phyloP scores from a whole-genome alignment of 352 stramenopile genomes.

The Aphanomyces astaci region DNA sequence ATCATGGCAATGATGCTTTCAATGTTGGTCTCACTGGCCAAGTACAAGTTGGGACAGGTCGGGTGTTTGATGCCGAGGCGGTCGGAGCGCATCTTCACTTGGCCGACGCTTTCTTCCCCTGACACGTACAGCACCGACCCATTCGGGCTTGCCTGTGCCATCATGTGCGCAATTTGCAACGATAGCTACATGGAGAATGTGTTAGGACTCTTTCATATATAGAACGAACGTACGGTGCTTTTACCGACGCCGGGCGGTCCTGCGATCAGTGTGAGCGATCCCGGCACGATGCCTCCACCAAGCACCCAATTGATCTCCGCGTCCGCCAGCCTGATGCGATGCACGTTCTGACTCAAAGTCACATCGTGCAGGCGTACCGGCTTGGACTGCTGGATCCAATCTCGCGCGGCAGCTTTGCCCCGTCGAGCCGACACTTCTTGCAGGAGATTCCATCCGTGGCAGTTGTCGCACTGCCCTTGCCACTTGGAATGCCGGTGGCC shows the following conservation, averaged over 20 bases:
- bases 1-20: slow-evolving; percentile 62
- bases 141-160: slow-evolving; percentile 29
- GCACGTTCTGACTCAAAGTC: slow-evolving; percentile 37
- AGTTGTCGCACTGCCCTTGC: slow-evolving; percentile 81
- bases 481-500: slow-evolving; percentile 69
- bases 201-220: not conserved
- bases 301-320: slow-evolving; percentile 90
- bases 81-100: slow-evolving; percentile 90
- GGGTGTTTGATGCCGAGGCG: slow-evolving; percentile 73
- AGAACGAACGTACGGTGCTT: slow-evolving; percentile 49
- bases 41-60: slow-evolving; percentile 55
- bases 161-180: slow-evolving; percentile 90
- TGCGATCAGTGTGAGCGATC: slow-evolving; percentile 91
- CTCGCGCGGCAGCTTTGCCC: slow-evolving; percentile 33
- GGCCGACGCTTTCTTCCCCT: slow-evolving; percentile 93
- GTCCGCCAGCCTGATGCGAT: slow-evolving; percentile 61
- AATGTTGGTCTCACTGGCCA: slow-evolving; percentile 79
- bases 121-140: slow-evolving; percentile 90
- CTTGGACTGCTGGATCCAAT: slow-evolving; percentile 38
- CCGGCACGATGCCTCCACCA: slow-evolving; percentile 92
- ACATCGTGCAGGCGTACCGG: slow-evolving; percentile 60
- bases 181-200: slow-evolving; percentile 44
- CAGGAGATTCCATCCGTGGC: slow-evolving; percentile 87
- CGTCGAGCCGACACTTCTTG: slow-evolving; percentile 37
- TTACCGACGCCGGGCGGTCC: slow-evolving; percentile 93